Conservation (phyloP, 768 basidiomycete genomes). For the Megacollybia marginata region DNA sequence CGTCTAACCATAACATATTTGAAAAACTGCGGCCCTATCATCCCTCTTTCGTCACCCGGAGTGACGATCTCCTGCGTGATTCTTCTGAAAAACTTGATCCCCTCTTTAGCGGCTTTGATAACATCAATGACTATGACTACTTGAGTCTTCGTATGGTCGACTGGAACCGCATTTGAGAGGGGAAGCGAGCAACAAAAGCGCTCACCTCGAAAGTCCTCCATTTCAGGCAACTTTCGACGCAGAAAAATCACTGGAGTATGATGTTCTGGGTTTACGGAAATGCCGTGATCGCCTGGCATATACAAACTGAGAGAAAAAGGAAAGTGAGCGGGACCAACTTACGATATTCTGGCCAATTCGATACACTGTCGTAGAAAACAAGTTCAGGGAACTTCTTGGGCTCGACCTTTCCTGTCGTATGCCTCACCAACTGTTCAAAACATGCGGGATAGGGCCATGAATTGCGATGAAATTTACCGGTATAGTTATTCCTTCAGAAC, state of each 20-base stretch:
- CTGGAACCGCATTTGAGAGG: too few relatives aligned
- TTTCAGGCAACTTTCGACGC: too few relatives aligned
- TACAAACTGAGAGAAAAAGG: too few relatives aligned
- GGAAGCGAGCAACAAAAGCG: too few relatives aligned
- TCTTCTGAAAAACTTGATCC: neutral
- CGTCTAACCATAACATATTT: neutral
- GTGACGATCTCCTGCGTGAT: neutral
- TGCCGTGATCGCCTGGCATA: too few relatives aligned
- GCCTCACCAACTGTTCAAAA: too few relatives aligned
- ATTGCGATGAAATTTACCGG: neutral
- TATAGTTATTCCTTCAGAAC: neutral
- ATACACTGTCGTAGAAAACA: neutral
- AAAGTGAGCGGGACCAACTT: too few relatives aligned
- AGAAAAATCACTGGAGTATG: too few relatives aligned
- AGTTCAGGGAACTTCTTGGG: neutral
- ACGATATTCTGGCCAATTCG: too few relatives aligned
- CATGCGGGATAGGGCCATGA: too few relatives aligned
- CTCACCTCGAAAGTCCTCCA: too few relatives aligned
- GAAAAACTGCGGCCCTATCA: neutral
- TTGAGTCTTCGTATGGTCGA: neutral
- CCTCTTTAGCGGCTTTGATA: neutral
- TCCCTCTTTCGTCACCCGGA: neutral
- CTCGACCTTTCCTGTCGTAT: neutral
- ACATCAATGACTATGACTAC: neutral
- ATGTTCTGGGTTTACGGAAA: too few relatives aligned